Evolutionary conservation across 495 filamentous ascomycete genomes (phyloP).

Genomic region (Rostrohypoxylon terebratum): DNA sequence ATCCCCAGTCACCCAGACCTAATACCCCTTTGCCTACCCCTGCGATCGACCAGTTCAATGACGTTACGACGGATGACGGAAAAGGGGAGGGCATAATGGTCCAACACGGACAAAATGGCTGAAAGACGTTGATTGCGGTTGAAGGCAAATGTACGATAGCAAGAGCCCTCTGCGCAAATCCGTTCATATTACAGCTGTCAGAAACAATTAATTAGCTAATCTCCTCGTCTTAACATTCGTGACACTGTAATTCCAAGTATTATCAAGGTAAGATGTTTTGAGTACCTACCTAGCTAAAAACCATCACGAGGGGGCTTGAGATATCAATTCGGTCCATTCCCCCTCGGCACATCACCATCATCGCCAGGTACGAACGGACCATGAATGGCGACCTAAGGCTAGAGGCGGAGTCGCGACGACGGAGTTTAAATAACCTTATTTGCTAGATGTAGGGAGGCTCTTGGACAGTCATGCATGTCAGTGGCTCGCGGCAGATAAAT

Average conservation of each 20-base stretch:
- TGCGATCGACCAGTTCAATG: conserved; percentile 7
- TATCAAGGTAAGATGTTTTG: not conserved
- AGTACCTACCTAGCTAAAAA: not conserved
- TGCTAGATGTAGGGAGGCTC: not conserved
- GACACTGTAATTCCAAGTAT: not conserved
- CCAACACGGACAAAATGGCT: conserved; percentile 15
- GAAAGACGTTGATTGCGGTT: conserved; percentile 6
- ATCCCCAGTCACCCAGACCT: conserved; percentile 16
- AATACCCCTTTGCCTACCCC: conserved; percentile 28
- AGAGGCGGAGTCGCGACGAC: conserved; percentile 20
- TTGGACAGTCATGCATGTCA: conserved; percentile 1
- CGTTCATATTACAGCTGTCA: conserved; percentile 37
- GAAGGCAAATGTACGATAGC: conserved; percentile 34
- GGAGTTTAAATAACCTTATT: conserved; percentile 35
- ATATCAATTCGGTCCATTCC: conserved; percentile 27
- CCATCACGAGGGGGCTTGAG: not conserved
- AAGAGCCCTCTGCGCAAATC: conserved; percentile 28
- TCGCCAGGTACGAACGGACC: conserved; percentile 7
- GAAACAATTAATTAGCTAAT: not conserved
- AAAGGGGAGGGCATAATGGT: conserved; percentile 4
- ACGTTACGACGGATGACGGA: conserved; percentile 9
- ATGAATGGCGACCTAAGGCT: conserved; percentile 5
- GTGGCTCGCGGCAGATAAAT: not conserved
- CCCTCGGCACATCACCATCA: not conserved
- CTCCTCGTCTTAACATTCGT: not conserved